Percentiles rank a stretch among this genome's conserved stretches.
These are phyloP conservation scores for Anisogramma anomala DNA, from an alignment of 2,329 filamentous ascomycete genomes.

Conservation along the genomic window DNA sequence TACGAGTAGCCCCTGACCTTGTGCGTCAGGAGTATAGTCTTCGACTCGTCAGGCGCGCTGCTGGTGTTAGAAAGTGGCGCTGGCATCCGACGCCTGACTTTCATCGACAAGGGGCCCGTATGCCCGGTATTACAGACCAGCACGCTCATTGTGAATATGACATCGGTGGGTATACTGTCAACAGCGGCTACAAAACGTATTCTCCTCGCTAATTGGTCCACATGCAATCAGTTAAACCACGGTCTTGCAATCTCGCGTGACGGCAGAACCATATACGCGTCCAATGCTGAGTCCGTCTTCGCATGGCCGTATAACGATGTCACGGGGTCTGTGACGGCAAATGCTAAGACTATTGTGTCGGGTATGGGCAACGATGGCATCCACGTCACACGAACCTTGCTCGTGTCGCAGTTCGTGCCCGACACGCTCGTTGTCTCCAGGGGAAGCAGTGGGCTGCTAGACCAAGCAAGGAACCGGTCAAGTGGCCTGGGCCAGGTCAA, in stretches of 20 bases:
- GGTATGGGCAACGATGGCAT: constrained; percentile 48
- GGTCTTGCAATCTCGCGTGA: constrained; percentile 36
- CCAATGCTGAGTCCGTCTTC: constrained; percentile 41
- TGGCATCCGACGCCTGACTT: constrained; percentile 30
- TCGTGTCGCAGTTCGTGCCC: constrained; percentile 39
- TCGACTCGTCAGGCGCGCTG: constrained; percentile 33
- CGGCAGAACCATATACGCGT: constrained; percentile 38
- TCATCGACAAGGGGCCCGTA: constrained; percentile 31
- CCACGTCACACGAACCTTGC: constrained; percentile 51
- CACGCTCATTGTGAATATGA: constrained; percentile 23
- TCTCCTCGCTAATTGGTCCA: background rate
- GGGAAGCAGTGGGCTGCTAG: constrained; percentile 48
- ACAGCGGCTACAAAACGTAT: background rate
- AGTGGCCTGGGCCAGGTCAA: constrained; percentile 52
- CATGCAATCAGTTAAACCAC: constrained; percentile 33
- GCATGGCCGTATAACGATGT: constrained; percentile 48
- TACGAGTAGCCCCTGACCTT: background rate
- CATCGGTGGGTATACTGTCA: constrained; percentile 21
- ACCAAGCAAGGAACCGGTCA: constrained; percentile 29
- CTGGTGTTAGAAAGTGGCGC: constrained; percentile 33
- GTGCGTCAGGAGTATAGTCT: constrained; percentile 24
- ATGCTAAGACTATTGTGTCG: constrained; percentile 38
- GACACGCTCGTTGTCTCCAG: constrained; percentile 49
- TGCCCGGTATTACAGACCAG: constrained; percentile 22
- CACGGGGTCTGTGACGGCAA: constrained; percentile 29